phyloP scores from a whole-genome alignment of 768 basidiomycete species.

The Pleurotus eryngii region DNA sequence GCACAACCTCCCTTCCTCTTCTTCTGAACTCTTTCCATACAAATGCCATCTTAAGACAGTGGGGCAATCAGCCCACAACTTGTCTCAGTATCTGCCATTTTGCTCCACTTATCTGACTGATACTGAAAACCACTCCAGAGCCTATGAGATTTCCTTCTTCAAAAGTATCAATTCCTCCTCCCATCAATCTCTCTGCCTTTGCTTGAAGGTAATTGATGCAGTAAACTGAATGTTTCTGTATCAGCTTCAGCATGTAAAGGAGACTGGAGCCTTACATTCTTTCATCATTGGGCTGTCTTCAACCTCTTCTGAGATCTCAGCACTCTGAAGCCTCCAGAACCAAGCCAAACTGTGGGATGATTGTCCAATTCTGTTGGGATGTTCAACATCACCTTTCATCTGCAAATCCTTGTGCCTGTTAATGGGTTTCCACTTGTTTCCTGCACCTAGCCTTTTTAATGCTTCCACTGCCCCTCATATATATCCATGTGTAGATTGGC shows the following conservation, averaged over 20 bases:
- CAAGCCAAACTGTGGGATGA: neutral
- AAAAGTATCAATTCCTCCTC: conserved; percentile 14
- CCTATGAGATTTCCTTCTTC: conserved; percentile 18
- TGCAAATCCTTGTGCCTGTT: neutral
- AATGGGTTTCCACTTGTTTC: neutral
- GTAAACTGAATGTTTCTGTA: conserved; percentile 7
- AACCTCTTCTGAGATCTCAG: neutral
- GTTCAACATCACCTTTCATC: conserved; percentile 1
- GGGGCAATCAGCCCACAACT: neutral
- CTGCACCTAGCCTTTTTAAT: neutral
- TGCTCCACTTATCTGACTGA: neutral
- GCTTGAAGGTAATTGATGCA: conserved; percentile 13
- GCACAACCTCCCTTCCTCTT: too few species aligned
- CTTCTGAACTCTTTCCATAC: neutral
- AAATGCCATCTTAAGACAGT: neutral
- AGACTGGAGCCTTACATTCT: conserved; percentile 5
- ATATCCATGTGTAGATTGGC: neutral
- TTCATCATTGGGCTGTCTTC: neutral
- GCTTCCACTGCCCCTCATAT: neutral
- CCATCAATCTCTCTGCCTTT: conserved; percentile 15
- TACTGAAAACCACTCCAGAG: conserved; percentile 5
- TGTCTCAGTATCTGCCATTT: neutral
- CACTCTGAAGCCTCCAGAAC: conserved; percentile 6
- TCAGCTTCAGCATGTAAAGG: neutral
- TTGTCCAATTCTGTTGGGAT: conserved; percentile 7